Conservation (phyloP, 176 grass and related monocot species). For the Cocos nucifera region DNA sequence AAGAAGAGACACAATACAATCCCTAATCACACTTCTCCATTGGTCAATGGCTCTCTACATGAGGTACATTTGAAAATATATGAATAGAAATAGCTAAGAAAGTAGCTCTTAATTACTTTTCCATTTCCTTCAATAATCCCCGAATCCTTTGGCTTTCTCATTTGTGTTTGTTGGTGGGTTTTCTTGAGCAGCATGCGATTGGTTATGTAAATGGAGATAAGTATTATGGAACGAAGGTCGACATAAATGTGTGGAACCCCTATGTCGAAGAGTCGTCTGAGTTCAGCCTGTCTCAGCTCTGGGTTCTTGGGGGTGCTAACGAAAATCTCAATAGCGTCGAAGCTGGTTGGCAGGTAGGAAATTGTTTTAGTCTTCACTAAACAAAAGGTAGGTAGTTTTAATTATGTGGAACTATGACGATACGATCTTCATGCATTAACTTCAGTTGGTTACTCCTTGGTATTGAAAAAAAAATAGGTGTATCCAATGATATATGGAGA, state of each 20-base stretch:
- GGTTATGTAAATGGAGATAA: neutral
- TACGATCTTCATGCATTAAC: no score
- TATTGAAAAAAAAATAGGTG: neutral
- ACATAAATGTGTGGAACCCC: constrained; percentile 1
- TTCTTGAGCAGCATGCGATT: constrained; percentile 6
- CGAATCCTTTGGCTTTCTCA: neutral
- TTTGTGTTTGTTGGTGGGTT: neutral
- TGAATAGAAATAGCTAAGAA: no score
- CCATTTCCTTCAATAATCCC: no score
- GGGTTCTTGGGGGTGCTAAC: neutral
- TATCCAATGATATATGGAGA: neutral
- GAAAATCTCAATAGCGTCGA: neutral
- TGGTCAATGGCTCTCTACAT: no score
- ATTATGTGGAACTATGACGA: no score
- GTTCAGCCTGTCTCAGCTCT: constrained; percentile 8
- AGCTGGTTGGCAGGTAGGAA: constrained; percentile 6
- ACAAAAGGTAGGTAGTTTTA: no score
- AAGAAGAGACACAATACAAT: neutral
- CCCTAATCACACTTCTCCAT: neutral
- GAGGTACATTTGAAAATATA: no score
- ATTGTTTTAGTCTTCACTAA: no score
- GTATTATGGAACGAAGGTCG: constrained; percentile 1
- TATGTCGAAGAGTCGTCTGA: neutral
- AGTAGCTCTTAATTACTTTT: neutral
- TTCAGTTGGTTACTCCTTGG: no score